These are phyloP conservation scores for Taiozyma sp. DNA, from an alignment of 1,139 yeast species.

Conservation along the genomic window DNA sequence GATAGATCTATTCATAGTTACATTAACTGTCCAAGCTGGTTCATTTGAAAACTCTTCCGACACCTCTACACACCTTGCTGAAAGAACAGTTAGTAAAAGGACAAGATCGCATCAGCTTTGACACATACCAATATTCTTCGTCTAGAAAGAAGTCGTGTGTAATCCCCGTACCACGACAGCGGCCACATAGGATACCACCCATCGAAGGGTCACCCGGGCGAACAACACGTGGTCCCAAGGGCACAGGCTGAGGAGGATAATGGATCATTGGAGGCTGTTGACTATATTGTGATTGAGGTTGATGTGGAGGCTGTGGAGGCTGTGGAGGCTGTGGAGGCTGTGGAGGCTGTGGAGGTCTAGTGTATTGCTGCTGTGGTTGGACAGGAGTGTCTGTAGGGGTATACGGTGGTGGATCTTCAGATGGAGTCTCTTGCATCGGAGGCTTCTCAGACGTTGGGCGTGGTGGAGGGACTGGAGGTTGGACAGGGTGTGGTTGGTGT, in stretches of 20 bases:
- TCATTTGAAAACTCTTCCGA: constrained; percentile 46
- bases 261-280: constrained; percentile 10
- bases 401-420: background rate
- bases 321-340: background rate
- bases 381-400: background rate
- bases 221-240: constrained; percentile 28
- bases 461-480: constrained; percentile 10
- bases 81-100: background rate
- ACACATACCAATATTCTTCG: constrained; percentile 1
- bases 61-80: constrained; percentile 57
- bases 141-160: constrained; percentile 30
- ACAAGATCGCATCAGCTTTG: background rate
- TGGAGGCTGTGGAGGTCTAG: background rate
- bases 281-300: background rate
- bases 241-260: background rate
- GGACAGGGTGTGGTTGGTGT: constrained; percentile 10
- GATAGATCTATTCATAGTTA: background rate
- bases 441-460: background rate
- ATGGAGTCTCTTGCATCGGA: background rate
- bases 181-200: constrained; percentile 77
- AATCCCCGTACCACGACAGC: constrained; percentile 71
- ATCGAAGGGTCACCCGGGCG: constrained; percentile 80
- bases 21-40: background rate
- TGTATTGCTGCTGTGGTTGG: background rate
- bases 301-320: background rate